Evolutionary conservation across 2,329 filamentous ascomycete species (phyloP).

Genomic region (Helotiales sp.): DNA sequence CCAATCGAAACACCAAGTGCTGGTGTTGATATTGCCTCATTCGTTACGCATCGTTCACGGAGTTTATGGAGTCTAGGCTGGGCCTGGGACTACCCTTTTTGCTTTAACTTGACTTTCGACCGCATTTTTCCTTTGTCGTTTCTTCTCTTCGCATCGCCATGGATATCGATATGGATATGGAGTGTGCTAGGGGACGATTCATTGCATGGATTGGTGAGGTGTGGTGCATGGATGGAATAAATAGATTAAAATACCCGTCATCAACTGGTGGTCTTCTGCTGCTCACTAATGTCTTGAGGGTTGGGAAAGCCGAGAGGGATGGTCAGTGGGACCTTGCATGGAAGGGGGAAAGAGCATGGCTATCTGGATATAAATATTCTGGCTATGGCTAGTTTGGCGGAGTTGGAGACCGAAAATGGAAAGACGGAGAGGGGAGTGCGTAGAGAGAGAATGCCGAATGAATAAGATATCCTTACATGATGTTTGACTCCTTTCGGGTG

Average conservation of each 20-base stretch:
- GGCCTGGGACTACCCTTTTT: conserved; percentile 17
- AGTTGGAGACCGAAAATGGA: neutral
- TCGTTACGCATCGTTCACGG: neutral
- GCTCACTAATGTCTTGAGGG: neutral
- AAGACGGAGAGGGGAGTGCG: neutral
- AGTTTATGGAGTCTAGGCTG: conserved; percentile 15
- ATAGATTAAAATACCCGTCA: conserved; percentile 6
- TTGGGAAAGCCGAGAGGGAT: neutral
- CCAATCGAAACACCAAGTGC: conserved; percentile 24
- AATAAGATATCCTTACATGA: conserved; percentile 3
- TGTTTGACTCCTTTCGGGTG: neutral
- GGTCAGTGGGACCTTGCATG: neutral
- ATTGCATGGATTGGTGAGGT: neutral
- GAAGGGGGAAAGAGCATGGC: no score
- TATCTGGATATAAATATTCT: conserved; percentile 13
- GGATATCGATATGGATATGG: neutral
- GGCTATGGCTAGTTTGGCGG: neutral
- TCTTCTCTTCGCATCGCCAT: neutral
- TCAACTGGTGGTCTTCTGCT: neutral
- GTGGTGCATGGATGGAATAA: neutral
- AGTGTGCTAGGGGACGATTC: neutral
- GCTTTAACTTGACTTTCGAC: neutral
- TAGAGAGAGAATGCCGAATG: neutral
- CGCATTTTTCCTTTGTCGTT: neutral
- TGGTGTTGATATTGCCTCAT: conserved; percentile 24